These are phyloP conservation scores for Lizonia empirigonia DNA, from an alignment of 2,329 filamentous ascomycete genomes.

Conservation along the genomic window DNA sequence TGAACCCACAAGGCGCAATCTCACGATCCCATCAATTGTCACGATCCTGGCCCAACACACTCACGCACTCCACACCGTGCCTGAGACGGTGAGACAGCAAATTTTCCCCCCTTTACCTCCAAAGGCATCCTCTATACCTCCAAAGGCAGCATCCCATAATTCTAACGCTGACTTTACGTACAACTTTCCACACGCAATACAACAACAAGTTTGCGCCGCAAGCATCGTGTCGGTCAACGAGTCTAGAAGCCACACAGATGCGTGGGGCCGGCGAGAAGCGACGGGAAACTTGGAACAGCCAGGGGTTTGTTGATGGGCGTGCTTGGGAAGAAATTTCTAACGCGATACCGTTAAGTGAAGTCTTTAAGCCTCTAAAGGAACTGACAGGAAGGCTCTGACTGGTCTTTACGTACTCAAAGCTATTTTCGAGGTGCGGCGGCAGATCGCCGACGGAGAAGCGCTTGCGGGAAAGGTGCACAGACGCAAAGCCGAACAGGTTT, in stretches of 20 bases:
- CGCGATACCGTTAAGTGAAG: conserved; percentile 22
- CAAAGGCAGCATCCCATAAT: conserved; percentile 12
- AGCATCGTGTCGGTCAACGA: conserved; percentile 1
- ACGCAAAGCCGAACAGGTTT: neutral
- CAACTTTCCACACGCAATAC: conserved; percentile 9
- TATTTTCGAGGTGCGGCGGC: conserved; percentile 8
- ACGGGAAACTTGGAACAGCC: conserved; percentile 16
- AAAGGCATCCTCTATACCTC: conserved; percentile 18
- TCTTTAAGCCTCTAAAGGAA: conserved; percentile 19
- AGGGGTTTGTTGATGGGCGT: conserved; percentile 5
- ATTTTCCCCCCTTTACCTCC: conserved; percentile 16
- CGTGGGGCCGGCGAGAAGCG: conserved; percentile 4
- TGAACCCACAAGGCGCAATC: conserved; percentile 4
- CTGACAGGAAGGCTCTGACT: conserved; percentile 8
- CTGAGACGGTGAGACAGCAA: conserved; percentile 14
- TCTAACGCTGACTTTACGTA: conserved; percentile 13
- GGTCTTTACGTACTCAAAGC: conserved; percentile 14
- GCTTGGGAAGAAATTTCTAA: conserved; percentile 14
- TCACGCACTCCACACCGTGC: conserved; percentile 6
- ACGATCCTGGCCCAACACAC: conserved; percentile 9
- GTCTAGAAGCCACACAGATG: conserved; percentile 6
- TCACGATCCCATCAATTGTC: conserved; percentile 7
- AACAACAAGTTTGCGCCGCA: conserved; percentile 11
- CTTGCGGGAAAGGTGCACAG: conserved; percentile 17
- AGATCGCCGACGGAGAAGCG: conserved; percentile 21